Percentiles rank a stretch among this genome's conserved stretches.
Evolutionary conservation across 1,284 basidiomycete genomes (phyloP).

Genomic region (Kwoniella shivajii): DNA sequence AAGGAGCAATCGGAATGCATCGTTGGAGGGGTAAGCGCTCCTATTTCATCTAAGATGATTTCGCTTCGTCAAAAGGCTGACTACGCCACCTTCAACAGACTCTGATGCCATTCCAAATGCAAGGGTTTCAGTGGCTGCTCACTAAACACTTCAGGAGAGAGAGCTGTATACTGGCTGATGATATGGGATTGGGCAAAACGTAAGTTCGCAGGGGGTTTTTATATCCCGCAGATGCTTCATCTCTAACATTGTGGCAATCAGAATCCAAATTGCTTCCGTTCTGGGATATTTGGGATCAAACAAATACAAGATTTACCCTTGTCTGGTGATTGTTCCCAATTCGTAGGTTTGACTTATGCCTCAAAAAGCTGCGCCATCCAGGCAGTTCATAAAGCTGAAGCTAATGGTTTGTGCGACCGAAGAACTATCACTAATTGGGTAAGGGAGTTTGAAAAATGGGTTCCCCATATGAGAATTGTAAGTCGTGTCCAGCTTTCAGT

Average conservation of each 20-base stretch:
- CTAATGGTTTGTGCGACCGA: neutral
- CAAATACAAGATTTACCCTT: slow-evolving; percentile 66
- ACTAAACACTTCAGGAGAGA: slow-evolving; percentile 86
- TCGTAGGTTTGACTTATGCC: slow-evolving; percentile 76
- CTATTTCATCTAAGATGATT: neutral
- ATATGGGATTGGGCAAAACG: slow-evolving; percentile 79
- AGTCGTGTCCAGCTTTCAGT: neutral
- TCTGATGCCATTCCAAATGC: slow-evolving; percentile 87
- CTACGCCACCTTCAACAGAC: slow-evolving; percentile 46
- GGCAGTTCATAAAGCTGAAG: neutral
- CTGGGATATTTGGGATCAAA: slow-evolving; percentile 70
- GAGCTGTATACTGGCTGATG: slow-evolving; percentile 92
- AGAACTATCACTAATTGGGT: slow-evolving; percentile 57
- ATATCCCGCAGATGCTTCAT: neutral
- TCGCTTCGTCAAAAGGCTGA: neutral
- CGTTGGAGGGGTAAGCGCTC: slow-evolving; percentile 53
- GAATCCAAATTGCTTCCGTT: slow-evolving; percentile 86
- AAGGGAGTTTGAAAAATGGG: slow-evolving; percentile 89
- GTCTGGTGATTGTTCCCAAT: slow-evolving; percentile 90
- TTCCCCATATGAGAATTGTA: slow-evolving; percentile 60
- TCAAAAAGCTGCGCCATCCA: too few species aligned
- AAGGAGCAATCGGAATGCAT: slow-evolving; percentile 55
- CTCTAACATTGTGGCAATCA: slow-evolving; percentile 45
- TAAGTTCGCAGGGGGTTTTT: slow-evolving; percentile 24
- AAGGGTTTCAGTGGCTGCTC: slow-evolving; percentile 90